Evolutionary conservation across 129 eudicot genomes (phyloP), one percentile per base, ranked within the genome.

Genomic region (Arctium minus): DNA sequence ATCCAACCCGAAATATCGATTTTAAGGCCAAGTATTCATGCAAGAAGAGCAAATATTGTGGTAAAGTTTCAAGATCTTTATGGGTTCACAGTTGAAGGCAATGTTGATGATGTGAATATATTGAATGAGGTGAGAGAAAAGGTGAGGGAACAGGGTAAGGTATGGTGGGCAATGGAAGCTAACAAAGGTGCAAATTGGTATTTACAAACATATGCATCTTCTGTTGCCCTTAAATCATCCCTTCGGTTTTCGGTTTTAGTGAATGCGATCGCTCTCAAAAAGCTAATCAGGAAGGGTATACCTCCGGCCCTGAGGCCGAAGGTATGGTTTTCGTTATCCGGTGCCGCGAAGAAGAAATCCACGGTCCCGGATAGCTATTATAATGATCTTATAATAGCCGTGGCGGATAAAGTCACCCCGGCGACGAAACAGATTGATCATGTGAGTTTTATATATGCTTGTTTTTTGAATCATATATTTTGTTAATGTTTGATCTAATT

Each of bases 291-390:
- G 77, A 92, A 91, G 37, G 98, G 98, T 17, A 95, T 95, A 18
- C 97, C 98, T 0, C 97, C 93, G 0, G 90, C 76, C 85, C 85
- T 95, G 72, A 84, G 98, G 89, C 97, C 98, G 2, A 92, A 89
- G 73, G 92, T 95, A 6, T 95, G 98, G 98, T 92, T 95, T 84
- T 62, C 93, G 0, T 79, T 95, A 60, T 95, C 98, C 22, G 98
- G 98, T 33, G 98, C 98, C 75, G 98, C 97, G 3, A 95, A 95
- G 89, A 95, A 95, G 92, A 95, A 91, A 82, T 95, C 98, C 0
- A 95, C 98, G 1, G 97, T 89, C 31, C 98, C 98, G 22, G 90
- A 92, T 35, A 95, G 94, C 78, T 95, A 95, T 88, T 95, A 95
- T 83, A 74, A 83, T 84, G 98, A 95, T 89, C 82, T 95, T 81